Percentiles rank a stretch among this genome's conserved stretches.
These are phyloP conservation scores for Ceratorhiza oryzae-sativae DNA, from an alignment of 1,284 basidiomycete genomes.

Conservation along the genomic window DNA sequence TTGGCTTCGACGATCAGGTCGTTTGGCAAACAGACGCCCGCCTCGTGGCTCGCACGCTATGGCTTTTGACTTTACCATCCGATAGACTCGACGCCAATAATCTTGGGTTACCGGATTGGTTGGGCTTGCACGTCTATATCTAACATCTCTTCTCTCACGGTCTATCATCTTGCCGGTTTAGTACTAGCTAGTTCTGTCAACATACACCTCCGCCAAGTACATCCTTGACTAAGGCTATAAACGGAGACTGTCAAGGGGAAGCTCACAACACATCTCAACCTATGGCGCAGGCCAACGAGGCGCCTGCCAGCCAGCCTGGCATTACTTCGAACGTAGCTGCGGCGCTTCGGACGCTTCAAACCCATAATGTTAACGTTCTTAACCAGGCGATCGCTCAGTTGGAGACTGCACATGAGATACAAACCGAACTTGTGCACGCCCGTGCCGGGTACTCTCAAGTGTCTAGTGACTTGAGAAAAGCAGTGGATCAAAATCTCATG, in stretches of 20 bases:
- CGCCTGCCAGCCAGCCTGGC: not conserved
- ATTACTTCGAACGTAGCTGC: constrained; percentile 11
- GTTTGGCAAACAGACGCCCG: constrained; percentile 15
- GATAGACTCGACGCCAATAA: not conserved
- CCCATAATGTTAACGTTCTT: constrained; percentile 18
- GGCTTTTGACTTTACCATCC: not conserved
- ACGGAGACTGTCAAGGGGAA: not conserved
- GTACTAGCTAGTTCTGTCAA: not conserved
- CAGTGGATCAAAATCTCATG: constrained; percentile 6
- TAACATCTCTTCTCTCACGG: not conserved
- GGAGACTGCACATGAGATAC: constrained; percentile 19
- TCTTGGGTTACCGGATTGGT: not conserved
- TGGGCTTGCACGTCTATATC: not conserved
- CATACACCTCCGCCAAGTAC: not conserved
- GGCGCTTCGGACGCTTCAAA: not conserved
- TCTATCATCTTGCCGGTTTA: not conserved
- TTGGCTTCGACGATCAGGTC: not conserved
- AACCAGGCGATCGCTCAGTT: constrained; percentile 27
- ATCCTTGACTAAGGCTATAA: constrained; percentile 7
- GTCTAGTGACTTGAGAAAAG: constrained; percentile 19
- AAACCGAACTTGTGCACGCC: constrained; percentile 26
- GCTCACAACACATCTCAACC: not conserved
- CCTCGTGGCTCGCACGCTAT: constrained; percentile 20
- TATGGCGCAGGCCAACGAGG: not conserved
- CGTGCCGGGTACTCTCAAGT: constrained; percentile 18